Evolutionary conservation across 495 filamentous ascomycete genomes (phyloP).

Genomic region (Podospora pseudocomata): DNA sequence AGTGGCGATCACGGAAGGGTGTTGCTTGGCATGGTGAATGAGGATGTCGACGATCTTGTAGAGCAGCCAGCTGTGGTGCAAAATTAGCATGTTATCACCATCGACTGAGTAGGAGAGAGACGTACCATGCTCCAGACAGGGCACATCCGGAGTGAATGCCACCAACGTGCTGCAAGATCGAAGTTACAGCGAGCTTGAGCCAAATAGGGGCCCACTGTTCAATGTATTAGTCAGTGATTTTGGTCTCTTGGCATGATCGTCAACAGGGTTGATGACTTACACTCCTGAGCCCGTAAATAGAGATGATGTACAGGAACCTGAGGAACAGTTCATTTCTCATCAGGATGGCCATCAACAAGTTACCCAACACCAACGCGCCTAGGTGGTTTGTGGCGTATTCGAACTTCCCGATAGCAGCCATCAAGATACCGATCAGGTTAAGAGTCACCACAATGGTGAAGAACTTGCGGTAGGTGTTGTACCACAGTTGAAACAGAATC

Average conservation of each 20-base stretch:
- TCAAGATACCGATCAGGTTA: constrained; percentile 39
- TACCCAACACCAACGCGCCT: constrained; percentile 43
- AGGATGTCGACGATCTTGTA: constrained; percentile 46
- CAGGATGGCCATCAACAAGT: constrained; percentile 41
- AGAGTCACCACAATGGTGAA: constrained; percentile 41
- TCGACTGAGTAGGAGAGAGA: neutral
- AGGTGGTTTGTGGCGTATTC: constrained; percentile 42
- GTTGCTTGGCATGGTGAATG: constrained; percentile 26
- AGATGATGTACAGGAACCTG: constrained; percentile 38
- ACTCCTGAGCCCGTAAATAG: constrained; percentile 41
- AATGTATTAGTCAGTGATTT: constrained; percentile 14
- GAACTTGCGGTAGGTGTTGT: constrained; percentile 48
- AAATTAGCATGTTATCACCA: constrained; percentile 10
- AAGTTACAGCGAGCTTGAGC: constrained; percentile 40
- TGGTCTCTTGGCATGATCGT: neutral
- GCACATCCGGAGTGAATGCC: constrained; percentile 46
- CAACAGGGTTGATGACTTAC: constrained; percentile 27
- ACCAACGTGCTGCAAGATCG: constrained; percentile 43
- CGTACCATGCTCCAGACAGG: constrained; percentile 41
- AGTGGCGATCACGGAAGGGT: constrained; percentile 37
- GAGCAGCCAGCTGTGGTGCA: constrained; percentile 36
- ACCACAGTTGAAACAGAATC: constrained; percentile 43
- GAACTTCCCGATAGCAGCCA: constrained; percentile 36
- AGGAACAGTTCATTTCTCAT: constrained; percentile 45
- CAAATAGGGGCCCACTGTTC: constrained; percentile 40